Conservation (phyloP, 2,329 filamentous ascomycete genomes). For the Cercospora zeina region DNA sequence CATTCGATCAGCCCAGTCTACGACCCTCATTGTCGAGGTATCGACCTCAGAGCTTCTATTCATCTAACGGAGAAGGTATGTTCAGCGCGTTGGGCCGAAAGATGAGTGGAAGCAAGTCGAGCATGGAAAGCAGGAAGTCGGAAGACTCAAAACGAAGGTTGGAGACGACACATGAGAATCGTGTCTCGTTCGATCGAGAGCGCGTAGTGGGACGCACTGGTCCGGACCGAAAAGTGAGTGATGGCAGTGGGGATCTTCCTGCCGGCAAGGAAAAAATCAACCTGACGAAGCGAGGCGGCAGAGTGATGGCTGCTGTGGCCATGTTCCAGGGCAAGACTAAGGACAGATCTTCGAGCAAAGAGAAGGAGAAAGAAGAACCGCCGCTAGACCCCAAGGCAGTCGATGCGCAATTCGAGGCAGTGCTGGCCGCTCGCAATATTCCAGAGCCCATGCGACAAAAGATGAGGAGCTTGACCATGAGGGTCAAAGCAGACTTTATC, state of each 20-base stretch:
- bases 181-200: conserved; percentile 30
- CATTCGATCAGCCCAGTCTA: conserved; percentile 45
- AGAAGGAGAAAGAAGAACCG: conserved; percentile 42
- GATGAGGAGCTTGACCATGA: conserved; percentile 84
- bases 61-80: conserved; percentile 26
- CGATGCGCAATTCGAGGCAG: conserved; percentile 63
- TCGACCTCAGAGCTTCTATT: conserved; percentile 36
- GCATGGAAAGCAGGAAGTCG: conserved; percentile 33
- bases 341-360: conserved; percentile 37
- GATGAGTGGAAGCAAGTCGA: conserved; percentile 33
- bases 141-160: conserved; percentile 29
- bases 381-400: conserved; percentile 56
- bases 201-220: conserved; percentile 30
- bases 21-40: conserved; percentile 44
- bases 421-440: conserved; percentile 82
- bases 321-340: conserved; percentile 58
- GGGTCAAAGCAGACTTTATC: conserved; percentile 95
- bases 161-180: conserved; percentile 23
- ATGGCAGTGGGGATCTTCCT: conserved; percentile 39
- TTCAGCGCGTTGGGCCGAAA: conserved; percentile 34
- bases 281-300: conserved; percentile 51
- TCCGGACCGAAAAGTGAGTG: conserved; percentile 42
- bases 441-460: conserved; percentile 91
- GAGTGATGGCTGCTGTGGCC: conserved; percentile 66
- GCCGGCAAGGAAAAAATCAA: conserved; percentile 36